Percentiles rank a stretch among this genome's conserved stretches.
These are phyloP conservation scores for Alternaria consortialis DNA, from an alignment of 2,329 filamentous ascomycete genomes.

Conservation along the genomic window DNA sequence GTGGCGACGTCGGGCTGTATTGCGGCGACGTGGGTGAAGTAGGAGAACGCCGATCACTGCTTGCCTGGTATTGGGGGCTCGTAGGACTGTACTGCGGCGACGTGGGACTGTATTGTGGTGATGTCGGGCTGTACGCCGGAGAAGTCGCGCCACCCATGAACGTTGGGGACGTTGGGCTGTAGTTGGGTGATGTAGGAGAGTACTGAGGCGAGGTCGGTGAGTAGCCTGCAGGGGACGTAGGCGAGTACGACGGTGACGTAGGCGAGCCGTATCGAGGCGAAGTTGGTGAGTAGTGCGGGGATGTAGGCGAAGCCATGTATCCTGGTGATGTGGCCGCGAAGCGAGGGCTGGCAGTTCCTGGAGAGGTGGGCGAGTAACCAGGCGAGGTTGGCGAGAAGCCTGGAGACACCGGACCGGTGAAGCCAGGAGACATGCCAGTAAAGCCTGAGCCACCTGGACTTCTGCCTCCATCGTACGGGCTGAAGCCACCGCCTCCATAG, in stretches of 20 bases:
- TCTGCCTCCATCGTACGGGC: slow-evolving; percentile 70
- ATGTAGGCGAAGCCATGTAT: slow-evolving; percentile 62
- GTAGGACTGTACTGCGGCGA: slow-evolving; percentile 78
- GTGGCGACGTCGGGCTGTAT: slow-evolving; percentile 46
- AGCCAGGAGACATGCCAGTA: slow-evolving; percentile 51
- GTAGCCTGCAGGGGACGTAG: slow-evolving; percentile 61
- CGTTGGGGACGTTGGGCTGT: slow-evolving; percentile 58
- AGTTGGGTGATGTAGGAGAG: slow-evolving; percentile 57
- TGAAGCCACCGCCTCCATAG: slow-evolving; percentile 70
- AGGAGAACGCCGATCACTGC: slow-evolving; percentile 59
- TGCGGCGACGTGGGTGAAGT: slow-evolving; percentile 60
- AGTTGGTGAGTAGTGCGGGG: slow-evolving; percentile 68
- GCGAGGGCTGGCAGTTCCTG: slow-evolving; percentile 66
- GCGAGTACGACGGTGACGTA: slow-evolving; percentile 66
- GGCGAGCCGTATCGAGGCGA: slow-evolving; percentile 60
- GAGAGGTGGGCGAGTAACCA: slow-evolving; percentile 71
- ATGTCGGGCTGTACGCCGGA: slow-evolving; percentile 66
- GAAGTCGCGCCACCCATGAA: slow-evolving; percentile 46
- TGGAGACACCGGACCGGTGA: slow-evolving; percentile 49
- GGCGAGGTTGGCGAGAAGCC: slow-evolving; percentile 57
- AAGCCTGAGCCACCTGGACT: slow-evolving; percentile 68
- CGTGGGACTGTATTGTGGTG: slow-evolving; percentile 63
- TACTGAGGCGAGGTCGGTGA: slow-evolving; percentile 59
- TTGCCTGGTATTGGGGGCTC: slow-evolving; percentile 65
- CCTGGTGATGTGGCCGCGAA: slow-evolving; percentile 62